Evolutionary conservation across 2,329 filamentous ascomycete genomes (phyloP), one percentile per base, ranked within the genome.

Genomic region (Penicillium hesseltinei): DNA sequence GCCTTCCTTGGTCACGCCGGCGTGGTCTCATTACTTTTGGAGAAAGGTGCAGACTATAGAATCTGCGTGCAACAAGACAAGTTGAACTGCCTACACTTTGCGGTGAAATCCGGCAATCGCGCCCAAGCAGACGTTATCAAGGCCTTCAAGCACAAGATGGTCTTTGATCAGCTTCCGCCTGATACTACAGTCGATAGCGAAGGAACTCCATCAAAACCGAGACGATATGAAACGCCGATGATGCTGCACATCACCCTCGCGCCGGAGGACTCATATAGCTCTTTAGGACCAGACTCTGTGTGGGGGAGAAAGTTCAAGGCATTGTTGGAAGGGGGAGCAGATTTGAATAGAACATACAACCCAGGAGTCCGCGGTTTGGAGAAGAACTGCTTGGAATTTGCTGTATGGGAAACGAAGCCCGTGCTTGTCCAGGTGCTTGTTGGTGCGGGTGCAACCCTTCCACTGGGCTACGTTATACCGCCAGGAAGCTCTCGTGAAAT

Each of bases 31-130:
- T 15, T 36, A 2, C 52, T 54, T 31, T n/a, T 54, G 9, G 13
- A 17, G 2, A 6, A 10, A 5, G 36, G 36, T 9, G 48, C 48
- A 21, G 38, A 51, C 9, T 3, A 10, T 13, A 33, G 9, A 31
- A 42, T 51, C 15, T 51, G 23, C 27, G n/a, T 15, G 13, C 10
- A 23, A 23, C 15, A 15, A 19, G 11, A 52, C 1, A 19, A 49
- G 17, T n/a, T 21, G 4, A 54, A 54, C 13, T 54, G 52, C 23
- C 25, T 54, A 23, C 52, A 54, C 4, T 49, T 19, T 15, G 44
- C 44, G 15, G 52, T 54, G 6, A 40, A 29, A 21, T 2, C 5
- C 3, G n/a, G 15, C 3, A 48, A 19, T 36, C 17, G 19, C 5
- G 36, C 35, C 2, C n/a, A 35, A n/a, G 52, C 23, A n/a, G 44